Conservation (phyloP, 495 filamentous ascomycete species). For the Rusavskia elegans region DNA sequence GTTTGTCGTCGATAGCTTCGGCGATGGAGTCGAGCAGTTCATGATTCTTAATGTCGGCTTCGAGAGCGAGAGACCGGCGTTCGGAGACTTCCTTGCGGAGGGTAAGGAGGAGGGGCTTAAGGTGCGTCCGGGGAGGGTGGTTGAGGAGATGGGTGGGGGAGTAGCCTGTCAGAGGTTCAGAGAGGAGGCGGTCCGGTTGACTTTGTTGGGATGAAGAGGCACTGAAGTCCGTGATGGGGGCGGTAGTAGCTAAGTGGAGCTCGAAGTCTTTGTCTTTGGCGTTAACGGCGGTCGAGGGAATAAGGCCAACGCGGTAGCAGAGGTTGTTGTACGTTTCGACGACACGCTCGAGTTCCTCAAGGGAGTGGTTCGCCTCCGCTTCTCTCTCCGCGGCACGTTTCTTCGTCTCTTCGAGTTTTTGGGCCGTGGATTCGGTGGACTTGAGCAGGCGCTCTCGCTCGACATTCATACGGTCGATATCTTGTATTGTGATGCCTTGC, state of each 20-base stretch:
- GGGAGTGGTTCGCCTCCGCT: conserved; percentile 57
- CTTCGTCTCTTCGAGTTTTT: conserved; percentile 68
- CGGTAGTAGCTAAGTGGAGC: conserved; percentile 50
- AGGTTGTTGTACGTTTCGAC: conserved; percentile 84
- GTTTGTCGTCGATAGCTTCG: conserved; percentile 89
- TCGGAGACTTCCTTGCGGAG: conserved; percentile 82
- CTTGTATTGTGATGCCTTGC: conserved; percentile 84
- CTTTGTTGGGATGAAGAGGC: conserved; percentile 36
- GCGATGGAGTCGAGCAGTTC: conserved; percentile 84
- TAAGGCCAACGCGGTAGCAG: conserved; percentile 82
- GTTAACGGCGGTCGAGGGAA: conserved; percentile 67
- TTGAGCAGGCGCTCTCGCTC: conserved; percentile 85
- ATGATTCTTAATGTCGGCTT: conserved; percentile 77
- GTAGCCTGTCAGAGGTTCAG: conserved; percentile 70
- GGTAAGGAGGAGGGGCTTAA: conserved; percentile 60
- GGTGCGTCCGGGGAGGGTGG: conserved; percentile 71
- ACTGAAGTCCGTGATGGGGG: conserved; percentile 52
- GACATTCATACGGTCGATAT: conserved; percentile 96
- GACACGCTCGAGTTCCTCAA: conserved; percentile 76
- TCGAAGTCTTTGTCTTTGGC: conserved; percentile 76
- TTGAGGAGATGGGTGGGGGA: conserved; percentile 59
- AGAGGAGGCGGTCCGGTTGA: conserved; percentile 41
- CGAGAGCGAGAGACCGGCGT: conserved; percentile 61
- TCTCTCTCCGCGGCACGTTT: conserved; percentile 70
- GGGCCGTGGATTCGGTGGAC: conserved; percentile 55